Conservation (phyloP, 352 stramenopile genomes). For the Globisporangium irregulare region DNA sequence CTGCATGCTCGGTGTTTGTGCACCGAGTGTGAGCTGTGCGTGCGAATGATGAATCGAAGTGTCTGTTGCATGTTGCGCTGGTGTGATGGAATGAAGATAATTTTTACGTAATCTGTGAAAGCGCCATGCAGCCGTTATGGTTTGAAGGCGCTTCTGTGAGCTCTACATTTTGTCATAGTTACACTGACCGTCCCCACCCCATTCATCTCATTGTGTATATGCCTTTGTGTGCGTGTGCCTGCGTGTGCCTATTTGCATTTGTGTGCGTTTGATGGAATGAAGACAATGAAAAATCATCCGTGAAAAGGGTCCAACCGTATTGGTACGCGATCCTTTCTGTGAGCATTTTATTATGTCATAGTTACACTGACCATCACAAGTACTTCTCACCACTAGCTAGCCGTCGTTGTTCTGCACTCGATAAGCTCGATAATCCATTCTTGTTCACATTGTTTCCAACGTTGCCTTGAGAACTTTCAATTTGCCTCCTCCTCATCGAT, state of each 20-base stretch:
- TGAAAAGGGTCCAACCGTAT: conserved; percentile 51
- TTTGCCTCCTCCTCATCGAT: conserved; percentile 6
- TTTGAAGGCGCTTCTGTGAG: conserved; percentile 31
- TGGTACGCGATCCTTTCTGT: conserved; percentile 46
- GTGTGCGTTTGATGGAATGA: conserved; percentile 37
- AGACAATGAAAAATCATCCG: conserved; percentile 36
- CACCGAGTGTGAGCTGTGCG: not conserved
- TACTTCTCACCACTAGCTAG: not conserved
- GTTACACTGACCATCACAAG: conserved; percentile 70
- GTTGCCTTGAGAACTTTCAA: not conserved
- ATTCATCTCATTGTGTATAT: not conserved
- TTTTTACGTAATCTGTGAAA: conserved; percentile 20
- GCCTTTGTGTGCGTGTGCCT: not conserved
- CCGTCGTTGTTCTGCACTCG: not conserved
- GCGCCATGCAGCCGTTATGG: conserved; percentile 20
- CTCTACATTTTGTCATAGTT: conserved; percentile 53
- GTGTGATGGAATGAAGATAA: conserved; percentile 21
- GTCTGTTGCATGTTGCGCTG: not conserved
- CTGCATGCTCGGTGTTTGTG: not conserved
- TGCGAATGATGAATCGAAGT: not conserved
- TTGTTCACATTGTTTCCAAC: not conserved
- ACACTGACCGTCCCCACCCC: conserved; percentile 43
- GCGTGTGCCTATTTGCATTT: not conserved
- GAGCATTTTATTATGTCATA: conserved; percentile 69
- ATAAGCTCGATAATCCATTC: not conserved